Evolutionary conservation across 2,329 filamentous ascomycete species (phyloP).

Genomic region (Camillea tinctor): DNA sequence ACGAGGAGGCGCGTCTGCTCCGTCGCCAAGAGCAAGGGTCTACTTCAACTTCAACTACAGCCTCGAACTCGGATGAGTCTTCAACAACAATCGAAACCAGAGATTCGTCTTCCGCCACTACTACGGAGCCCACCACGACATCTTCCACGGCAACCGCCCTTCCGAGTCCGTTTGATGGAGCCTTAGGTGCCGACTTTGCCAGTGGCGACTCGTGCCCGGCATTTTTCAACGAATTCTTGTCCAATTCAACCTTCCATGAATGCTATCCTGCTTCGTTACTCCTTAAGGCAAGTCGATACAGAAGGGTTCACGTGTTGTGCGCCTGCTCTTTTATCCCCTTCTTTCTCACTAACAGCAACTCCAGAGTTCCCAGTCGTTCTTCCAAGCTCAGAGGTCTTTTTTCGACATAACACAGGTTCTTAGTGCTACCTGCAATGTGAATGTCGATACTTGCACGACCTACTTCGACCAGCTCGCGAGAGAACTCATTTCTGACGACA

Average conservation of each 20-base stretch:
- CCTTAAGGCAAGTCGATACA: slow-evolving; percentile 59
- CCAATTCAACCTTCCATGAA: slow-evolving; percentile 62
- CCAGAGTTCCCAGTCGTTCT: slow-evolving; percentile 81
- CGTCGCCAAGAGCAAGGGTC: slow-evolving; percentile 12
- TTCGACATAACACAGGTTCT: slow-evolving; percentile 74
- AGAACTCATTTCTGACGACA: slow-evolving; percentile 58
- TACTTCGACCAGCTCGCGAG: slow-evolving; percentile 65
- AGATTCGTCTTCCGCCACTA: slow-evolving; percentile 25
- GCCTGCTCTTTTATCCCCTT: neutral
- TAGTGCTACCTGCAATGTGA: slow-evolving; percentile 71
- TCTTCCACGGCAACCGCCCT: slow-evolving; percentile 42
- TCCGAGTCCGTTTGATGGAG: slow-evolving; percentile 67
- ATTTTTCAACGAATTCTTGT: slow-evolving; percentile 69
- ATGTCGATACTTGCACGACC: slow-evolving; percentile 62
- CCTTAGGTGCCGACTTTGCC: slow-evolving; percentile 61
- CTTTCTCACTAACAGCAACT: slow-evolving; percentile 24
- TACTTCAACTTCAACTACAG: slow-evolving; percentile 2
- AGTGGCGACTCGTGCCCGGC: slow-evolving; percentile 54
- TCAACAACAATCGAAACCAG: slow-evolving; percentile 34
- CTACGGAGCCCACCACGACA: slow-evolving; percentile 23
- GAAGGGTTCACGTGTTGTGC: slow-evolving; percentile 3
- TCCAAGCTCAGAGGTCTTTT: slow-evolving; percentile 70
- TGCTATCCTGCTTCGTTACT: slow-evolving; percentile 86
- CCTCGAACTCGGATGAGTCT: slow-evolving; percentile 1
- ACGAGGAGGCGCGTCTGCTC: slow-evolving; percentile 34